Percentiles rank a stretch among this genome's conserved stretches.
Conservation (phyloP, 2,329 filamentous ascomycete species). For the Colletotrichum liaoningense region DNA sequence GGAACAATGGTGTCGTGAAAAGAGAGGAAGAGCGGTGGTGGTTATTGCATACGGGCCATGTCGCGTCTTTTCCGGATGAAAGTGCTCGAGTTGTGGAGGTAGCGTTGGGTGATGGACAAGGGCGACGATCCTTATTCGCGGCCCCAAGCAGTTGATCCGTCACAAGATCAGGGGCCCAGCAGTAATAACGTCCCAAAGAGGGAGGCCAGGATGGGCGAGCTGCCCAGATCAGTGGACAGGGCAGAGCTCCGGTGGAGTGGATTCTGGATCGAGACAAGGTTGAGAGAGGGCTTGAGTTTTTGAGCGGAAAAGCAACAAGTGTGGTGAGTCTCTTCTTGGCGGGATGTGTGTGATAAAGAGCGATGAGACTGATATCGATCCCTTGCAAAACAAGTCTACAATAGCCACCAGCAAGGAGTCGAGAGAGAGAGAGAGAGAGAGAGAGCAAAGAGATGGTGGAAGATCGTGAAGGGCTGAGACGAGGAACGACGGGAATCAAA, state of each 20-base stretch:
- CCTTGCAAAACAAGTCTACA: constrained; percentile 28
- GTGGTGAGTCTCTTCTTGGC: constrained; percentile 18
- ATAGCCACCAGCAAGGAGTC: constrained; percentile 24
- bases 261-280: constrained; percentile 15
- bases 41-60: constrained; percentile 34
- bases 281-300: constrained; percentile 5
- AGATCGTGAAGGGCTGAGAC: neutral
- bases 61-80: constrained; percentile 31
- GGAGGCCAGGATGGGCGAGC: constrained; percentile 10
- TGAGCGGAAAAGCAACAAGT: constrained; percentile 29
- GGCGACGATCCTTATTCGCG: constrained; percentile 36
- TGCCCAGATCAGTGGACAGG: constrained; percentile 8
- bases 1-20: constrained; percentile 15
- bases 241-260: constrained; percentile 20
- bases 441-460: constrained; percentile 1
- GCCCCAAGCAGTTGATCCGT: constrained; percentile 33
- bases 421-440: neutral
- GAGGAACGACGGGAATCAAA: constrained; percentile 17
- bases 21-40: constrained; percentile 24
- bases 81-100: constrained; percentile 24
- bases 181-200: constrained; percentile 20
- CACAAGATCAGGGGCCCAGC: constrained; percentile 23
- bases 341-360: constrained; percentile 25
- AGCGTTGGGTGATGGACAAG: constrained; percentile 27
- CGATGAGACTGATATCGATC: constrained; percentile 26